Evolutionary conservation across 805 yeast species (phyloP), one percentile per base, ranked within the genome.

Genomic region (Priceomyces carsonii): DNA sequence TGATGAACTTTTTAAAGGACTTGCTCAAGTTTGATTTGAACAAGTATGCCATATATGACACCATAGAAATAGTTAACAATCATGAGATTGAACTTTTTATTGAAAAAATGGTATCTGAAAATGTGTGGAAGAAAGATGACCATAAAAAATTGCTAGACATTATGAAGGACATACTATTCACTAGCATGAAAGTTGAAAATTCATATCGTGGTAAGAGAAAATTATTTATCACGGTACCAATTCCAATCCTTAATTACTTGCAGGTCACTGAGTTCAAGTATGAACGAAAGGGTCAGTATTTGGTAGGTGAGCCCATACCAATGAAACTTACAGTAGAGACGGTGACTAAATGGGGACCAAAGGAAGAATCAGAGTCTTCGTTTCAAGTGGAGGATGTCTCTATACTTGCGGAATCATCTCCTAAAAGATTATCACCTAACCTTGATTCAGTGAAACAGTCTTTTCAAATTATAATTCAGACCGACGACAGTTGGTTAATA

Each of bases 401-500:
- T 4, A 33, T 44, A 1, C 42, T 49, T 17, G 61, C 63, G 1
- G 55, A 53, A 30, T 51, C 60, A 7, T 56, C 63, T 5, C 57
- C 57, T 3, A 15, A 32, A 10, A 40, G 35, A 27, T 12, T 24
- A 12, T 18, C 16, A 15, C n/a, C 31, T 8, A n/a, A 10, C 5
- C 3, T 8, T 14, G n/a, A n/a, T n/a, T n/a, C n/a, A n/a, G n/a
- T n/a, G n/a, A 28, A 17, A 6, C 54, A 60, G 19, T 49, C 46
- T 19, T 77, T 74, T 47, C 66, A 67, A 33, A 61, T 79, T 24
- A 75, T 73, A 12, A 50, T 85, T 1, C 56, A 61, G 12, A 70
- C 73, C 18, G 75, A 70, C 42, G 96, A 88, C 16, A 74, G 71
- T 34, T 91, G 98, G 98, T 53, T 88, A 3, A 63, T 89, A 4